Conservation (phyloP, 2,329 filamentous ascomycete genomes). For the Cercospora sojina region DNA sequence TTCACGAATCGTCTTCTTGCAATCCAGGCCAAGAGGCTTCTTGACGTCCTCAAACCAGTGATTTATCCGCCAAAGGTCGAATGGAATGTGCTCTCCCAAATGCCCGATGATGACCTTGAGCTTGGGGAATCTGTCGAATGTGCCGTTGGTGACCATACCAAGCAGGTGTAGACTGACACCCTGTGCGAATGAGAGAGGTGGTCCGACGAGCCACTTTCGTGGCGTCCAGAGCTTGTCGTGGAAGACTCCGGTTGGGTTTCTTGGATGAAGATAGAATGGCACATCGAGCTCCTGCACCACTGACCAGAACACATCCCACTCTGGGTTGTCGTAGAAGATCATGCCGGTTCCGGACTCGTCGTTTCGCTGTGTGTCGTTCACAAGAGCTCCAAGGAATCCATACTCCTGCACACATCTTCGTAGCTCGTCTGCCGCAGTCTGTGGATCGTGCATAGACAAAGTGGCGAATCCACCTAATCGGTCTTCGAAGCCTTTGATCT, state of each 20-base stretch:
- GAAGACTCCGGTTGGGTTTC: constrained; percentile 49
- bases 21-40: constrained; percentile 51
- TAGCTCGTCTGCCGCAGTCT: constrained; percentile 53
- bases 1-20: constrained; percentile 51
- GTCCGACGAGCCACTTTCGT: constrained; percentile 60
- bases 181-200: constrained; percentile 59
- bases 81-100: constrained; percentile 52
- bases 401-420: constrained; percentile 54
- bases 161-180: constrained; percentile 60
- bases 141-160: constrained; percentile 52
- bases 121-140: constrained; percentile 51
- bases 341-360: constrained; percentile 59
- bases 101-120: constrained; percentile 52
- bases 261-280: constrained; percentile 64
- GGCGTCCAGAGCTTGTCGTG: constrained; percentile 60
- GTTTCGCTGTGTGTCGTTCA: constrained; percentile 51
- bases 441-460: constrained; percentile 51
- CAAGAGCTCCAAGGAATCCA: constrained; percentile 40
- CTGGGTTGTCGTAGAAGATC: constrained; percentile 63
- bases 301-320: constrained; percentile 63
- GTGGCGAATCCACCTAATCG: constrained; percentile 48
- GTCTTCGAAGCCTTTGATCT: constrained; percentile 45
- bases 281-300: constrained; percentile 60
- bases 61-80: constrained; percentile 51
- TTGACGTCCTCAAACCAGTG: constrained; percentile 57